Evolutionary conservation across 805 yeast genomes (phyloP).

Genomic region (Wickerhamomyces subpelliculosus): DNA sequence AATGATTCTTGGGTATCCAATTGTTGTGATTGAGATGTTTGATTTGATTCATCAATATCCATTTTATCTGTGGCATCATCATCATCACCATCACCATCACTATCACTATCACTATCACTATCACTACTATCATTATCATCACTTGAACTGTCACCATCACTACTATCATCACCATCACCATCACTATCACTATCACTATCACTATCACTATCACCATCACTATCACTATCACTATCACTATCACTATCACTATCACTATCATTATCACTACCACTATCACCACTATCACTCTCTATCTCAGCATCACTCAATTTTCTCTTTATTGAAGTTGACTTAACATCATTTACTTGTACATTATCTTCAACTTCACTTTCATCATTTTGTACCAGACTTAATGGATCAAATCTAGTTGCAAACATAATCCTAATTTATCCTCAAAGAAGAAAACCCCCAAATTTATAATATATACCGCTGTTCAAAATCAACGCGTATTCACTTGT

Average conservation of each 20-base stretch:
- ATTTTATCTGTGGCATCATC: constrained; percentile 11
- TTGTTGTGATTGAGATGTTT: too few species aligned
- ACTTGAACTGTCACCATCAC: constrained; percentile 14
- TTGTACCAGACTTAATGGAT: constrained; percentile 33
- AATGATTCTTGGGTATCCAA: too few species aligned
- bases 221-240: constrained; percentile 6
- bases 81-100: constrained; percentile 9
- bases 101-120: constrained; percentile 5
- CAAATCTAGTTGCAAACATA: constrained; percentile 62
- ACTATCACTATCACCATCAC: constrained; percentile 6
- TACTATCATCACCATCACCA: constrained; percentile 13
- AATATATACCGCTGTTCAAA: too few species aligned
- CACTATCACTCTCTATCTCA: constrained; percentile 9
- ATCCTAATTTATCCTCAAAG: not conserved
- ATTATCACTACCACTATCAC: constrained; percentile 7
- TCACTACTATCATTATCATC: not conserved
- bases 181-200: constrained; percentile 16
- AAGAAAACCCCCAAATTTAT: not conserved
- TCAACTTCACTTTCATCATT: too few species aligned
- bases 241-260: constrained; percentile 6
- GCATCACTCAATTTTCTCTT: constrained; percentile 20
- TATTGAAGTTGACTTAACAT: not conserved
- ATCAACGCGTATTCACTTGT: too few species aligned
- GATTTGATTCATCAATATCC: constrained; percentile 11
- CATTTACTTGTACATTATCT: too few species aligned